Percentiles rank a stretch among this genome's conserved stretches.
phyloP scores from a whole-genome alignment of 73 alveolate species.

The Blepharisma stoltei region DNA sequence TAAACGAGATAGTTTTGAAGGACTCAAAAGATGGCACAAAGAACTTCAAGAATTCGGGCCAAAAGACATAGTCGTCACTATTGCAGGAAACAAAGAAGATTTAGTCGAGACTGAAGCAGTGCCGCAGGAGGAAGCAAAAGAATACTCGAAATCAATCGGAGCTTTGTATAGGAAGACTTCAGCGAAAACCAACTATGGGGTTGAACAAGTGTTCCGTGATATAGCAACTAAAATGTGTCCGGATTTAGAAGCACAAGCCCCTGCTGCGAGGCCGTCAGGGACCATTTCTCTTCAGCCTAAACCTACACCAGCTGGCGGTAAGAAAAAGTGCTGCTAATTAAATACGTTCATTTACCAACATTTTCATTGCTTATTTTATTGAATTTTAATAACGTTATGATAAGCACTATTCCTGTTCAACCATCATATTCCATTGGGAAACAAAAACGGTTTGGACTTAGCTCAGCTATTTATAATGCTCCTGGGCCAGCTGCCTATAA shows the following conservation, averaged over 20 bases:
- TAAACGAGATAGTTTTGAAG: slow-evolving; percentile 56
- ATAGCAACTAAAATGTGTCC: slow-evolving; percentile 50
- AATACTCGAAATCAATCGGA: slow-evolving; percentile 35
- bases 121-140: slow-evolving; percentile 45
- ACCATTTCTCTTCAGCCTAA: no score
- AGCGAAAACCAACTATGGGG: slow-evolving; percentile 55
- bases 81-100: slow-evolving; percentile 88
- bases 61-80: slow-evolving; percentile 52
- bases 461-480: background rate
- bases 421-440: slow-evolving; percentile 10
- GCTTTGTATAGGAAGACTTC: slow-evolving; percentile 51
- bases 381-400: no score
- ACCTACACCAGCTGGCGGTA: no score
- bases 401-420: no score
- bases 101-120: slow-evolving; percentile 65
- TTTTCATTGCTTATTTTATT: no score
- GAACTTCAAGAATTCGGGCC: slow-evolving; percentile 78
- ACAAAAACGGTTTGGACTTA: background rate
- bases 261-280: background rate
- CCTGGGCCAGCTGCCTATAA: slow-evolving; percentile 19
- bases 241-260: slow-evolving; percentile 21
- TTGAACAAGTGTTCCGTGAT: slow-evolving; percentile 45
- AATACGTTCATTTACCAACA: no score
- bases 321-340: no score
- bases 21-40: slow-evolving; percentile 67